A percentile compares a stretch with the other conserved stretches of the same genome.
Conservation (phyloP, 1,139 yeast genomes). For the Lodderomyces margitis region DNA sequence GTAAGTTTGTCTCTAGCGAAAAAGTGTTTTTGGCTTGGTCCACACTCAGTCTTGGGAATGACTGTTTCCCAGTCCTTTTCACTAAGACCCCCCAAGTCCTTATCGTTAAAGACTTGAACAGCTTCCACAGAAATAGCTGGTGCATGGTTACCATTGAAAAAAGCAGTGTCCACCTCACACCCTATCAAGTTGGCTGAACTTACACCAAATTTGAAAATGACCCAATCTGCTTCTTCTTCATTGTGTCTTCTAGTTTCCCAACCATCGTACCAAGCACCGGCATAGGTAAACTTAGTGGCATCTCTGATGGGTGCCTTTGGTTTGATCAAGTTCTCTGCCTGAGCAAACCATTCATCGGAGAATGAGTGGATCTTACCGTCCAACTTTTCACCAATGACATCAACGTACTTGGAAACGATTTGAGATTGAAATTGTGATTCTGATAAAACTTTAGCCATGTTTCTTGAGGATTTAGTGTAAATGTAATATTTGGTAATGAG, state of each 20-base stretch:
- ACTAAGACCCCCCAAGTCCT: slow-evolving; percentile 15
- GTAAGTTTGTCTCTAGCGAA: slow-evolving; percentile 61
- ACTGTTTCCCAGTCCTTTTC: slow-evolving; percentile 62
- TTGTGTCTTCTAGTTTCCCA: slow-evolving; percentile 98
- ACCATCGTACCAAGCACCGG: slow-evolving; percentile 98
- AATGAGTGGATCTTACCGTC: slow-evolving; percentile 71
- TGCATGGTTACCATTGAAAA: slow-evolving; percentile 92
- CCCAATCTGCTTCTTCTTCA: slow-evolving; percentile 81
- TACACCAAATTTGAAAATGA: slow-evolving; percentile 77
- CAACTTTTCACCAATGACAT: slow-evolving; percentile 79
- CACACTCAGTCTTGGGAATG: slow-evolving; percentile 72
- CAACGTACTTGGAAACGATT: slow-evolving; percentile 51
- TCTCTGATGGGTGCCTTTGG: slow-evolving; percentile 80
- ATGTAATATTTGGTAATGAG: background rate
- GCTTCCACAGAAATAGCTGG: slow-evolving; percentile 88
- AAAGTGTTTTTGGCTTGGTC: slow-evolving; percentile 84
- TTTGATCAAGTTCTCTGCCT: slow-evolving; percentile 81
- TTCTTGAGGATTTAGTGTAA: slow-evolving; percentile 1
- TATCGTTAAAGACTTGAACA: slow-evolving; percentile 36
- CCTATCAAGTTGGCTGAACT: slow-evolving; percentile 76
- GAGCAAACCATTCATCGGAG: slow-evolving; percentile 95
- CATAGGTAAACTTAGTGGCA: slow-evolving; percentile 70
- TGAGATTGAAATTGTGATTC: slow-evolving; percentile 44
- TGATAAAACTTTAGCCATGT: slow-evolving; percentile 29
- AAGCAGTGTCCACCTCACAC: slow-evolving; percentile 88